Conservation (phyloP, 1,139 yeast species). For the Lodderomyces theae region DNA sequence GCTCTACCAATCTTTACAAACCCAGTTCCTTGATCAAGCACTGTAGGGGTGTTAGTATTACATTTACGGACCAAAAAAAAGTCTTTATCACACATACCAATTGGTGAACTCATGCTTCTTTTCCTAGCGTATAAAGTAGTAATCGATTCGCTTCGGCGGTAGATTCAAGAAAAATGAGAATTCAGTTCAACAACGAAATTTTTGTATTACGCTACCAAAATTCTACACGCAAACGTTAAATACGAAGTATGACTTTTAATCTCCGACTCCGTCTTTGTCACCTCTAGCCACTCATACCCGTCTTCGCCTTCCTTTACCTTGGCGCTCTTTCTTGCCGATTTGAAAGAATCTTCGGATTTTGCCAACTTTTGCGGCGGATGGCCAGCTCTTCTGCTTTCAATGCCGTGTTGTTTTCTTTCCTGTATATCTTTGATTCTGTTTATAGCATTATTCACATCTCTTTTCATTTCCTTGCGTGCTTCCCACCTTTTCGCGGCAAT, state of each 20-base stretch:
- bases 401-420: constrained; percentile 68
- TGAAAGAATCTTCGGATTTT: constrained; percentile 54
- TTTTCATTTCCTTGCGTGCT: constrained; percentile 84
- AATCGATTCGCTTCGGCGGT: constrained; percentile 1
- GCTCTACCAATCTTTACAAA: constrained; percentile 94
- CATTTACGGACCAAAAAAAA: background rate
- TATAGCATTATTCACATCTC: constrained; percentile 76
- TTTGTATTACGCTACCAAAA: constrained; percentile 1
- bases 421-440: constrained; percentile 80
- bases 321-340: constrained; percentile 86
- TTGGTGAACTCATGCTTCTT: constrained; percentile 45
- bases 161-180: background rate
- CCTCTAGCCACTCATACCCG: constrained; percentile 74
- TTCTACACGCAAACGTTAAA: constrained; percentile 73
- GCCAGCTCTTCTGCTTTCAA: constrained; percentile 53
- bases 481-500: constrained; percentile 86
- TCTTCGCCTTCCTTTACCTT: constrained; percentile 86
- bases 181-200: background rate
- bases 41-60: constrained; percentile 30
- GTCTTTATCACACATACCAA: constrained; percentile 45
- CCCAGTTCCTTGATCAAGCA: constrained; percentile 99
- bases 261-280: constrained; percentile 79
- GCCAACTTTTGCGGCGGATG: constrained; percentile 19
- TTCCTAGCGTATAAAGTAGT: background rate
- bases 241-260: constrained; percentile 93